Base-by-base conservation (phyloP, 768 basidiomycete genomes). In the Amanita molliuscula region DNA sequence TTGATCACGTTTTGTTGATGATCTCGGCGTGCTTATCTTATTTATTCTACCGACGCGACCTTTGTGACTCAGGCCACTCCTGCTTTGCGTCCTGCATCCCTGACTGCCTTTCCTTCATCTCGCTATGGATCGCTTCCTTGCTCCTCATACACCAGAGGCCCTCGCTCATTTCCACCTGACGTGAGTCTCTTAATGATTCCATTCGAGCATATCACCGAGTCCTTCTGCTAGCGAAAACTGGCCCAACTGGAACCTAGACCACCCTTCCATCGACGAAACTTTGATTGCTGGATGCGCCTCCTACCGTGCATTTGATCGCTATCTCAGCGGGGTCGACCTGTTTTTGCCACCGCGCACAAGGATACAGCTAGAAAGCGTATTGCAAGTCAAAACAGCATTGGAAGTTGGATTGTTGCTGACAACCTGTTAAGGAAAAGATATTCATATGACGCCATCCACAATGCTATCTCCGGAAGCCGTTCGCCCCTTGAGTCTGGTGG, bases 371-470 rank as follows among this genome's bases (percentile, higher is more conserved):
- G 81, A 86, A 64, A 79, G 75, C 57, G 75, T 87, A 36, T 61
- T 91, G 85, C 86, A 53, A 60, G 82, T 71, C 48, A 16, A 15
- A 16, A 21, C 25, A 9, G 0, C 2, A n/a, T 43, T 15, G 11
- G 23, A 13, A 25, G 9, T 43, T 18, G 10, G 3, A 16, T 20
- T 6, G 40, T 8, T 31, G 25, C 16, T 51, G 16, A 49, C 26
- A 6, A 34, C 11, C 3, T 6, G 6, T 23, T 42, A 60, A 89
- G 87, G 52, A 74, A 80, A 50, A 73, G 86, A 59, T 89, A 89
- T 58, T 77, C 83, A 0, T 80, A 85, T 58, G 87, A 89, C 54
- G 78, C 81, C 9, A 86, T 90, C 48, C 88, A 90, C 63, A 90
- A 89, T 59, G 76, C 78, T 7, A 86, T 90, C 59, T 71, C 88